A percentile compares a stretch with the other conserved stretches of the same genome.
Conservation (phyloP, 1,284 basidiomycete species). For the Vanrija sp. region DNA sequence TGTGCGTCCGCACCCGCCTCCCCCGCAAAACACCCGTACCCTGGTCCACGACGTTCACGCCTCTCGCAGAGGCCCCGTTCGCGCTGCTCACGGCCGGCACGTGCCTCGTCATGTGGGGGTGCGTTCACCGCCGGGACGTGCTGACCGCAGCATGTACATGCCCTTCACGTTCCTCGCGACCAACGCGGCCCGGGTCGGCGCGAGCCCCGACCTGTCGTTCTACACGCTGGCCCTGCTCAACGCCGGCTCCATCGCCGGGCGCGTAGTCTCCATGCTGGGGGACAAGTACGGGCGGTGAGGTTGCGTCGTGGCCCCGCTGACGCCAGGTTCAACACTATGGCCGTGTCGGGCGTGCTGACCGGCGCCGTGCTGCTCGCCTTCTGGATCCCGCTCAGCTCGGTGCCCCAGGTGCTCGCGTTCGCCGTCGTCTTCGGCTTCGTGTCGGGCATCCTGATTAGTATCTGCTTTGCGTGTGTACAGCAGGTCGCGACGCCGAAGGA, state of each 20-base stretch:
- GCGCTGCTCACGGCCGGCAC: constrained; percentile 18
- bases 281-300: constrained; percentile 10
- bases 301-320: constrained; percentile 11
- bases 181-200: constrained; percentile 26
- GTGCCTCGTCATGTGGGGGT: constrained; percentile 29
- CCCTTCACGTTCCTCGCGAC: constrained; percentile 33
- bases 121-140: not conserved
- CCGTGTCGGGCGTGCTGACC: constrained; percentile 20
- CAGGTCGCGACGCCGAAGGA: constrained; percentile 18
- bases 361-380: constrained; percentile 20
- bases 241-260: constrained; percentile 27
- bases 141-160: constrained; percentile 26
- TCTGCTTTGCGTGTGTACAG: constrained; percentile 25
- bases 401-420: constrained; percentile 32
- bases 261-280: constrained; percentile 9
- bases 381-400: constrained; percentile 20
- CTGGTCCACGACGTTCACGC: constrained; percentile 13
- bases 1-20: constrained; percentile 18
- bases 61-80: constrained; percentile 24
- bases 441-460: constrained; percentile 22
- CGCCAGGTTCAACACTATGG: constrained; percentile 33
- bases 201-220: constrained; percentile 23
- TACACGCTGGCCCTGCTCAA: constrained; percentile 33
- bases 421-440: constrained; percentile 41
- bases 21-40: constrained; percentile 17